Percentiles rank a stretch among this genome's conserved stretches.
These are phyloP conservation scores for Punica granatum DNA, from an alignment of 345 rosid species.

Conservation along the genomic window DNA sequence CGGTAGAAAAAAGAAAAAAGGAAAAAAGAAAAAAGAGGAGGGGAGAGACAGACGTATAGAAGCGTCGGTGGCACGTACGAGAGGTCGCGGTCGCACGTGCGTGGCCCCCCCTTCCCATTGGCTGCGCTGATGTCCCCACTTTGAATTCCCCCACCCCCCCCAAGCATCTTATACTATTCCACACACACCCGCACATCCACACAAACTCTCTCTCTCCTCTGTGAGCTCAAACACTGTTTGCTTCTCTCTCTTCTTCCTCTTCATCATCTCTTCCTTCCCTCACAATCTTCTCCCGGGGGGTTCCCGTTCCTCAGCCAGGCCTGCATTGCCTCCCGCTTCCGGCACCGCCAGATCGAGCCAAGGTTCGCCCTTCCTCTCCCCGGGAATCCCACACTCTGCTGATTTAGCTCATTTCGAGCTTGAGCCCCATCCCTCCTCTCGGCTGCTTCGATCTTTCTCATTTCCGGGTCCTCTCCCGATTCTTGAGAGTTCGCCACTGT, in stretches of 20 bases:
- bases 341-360: constrained; percentile 1
- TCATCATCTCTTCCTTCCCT: background rate
- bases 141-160: constrained; percentile 12
- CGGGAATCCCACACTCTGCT: background rate
- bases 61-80: constrained; percentile 73
- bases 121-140: constrained; percentile 14
- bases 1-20: background rate
- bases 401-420: background rate
- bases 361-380: background rate
- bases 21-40: background rate
- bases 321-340: background rate
- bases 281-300: constrained; percentile 6
- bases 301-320: background rate
- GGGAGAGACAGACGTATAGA: background rate
- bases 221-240: no score
- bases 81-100: constrained; percentile 30
- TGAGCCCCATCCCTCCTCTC: background rate
- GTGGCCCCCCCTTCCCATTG: constrained; percentile 15
- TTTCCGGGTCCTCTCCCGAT: background rate
- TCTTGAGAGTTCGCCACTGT: background rate
- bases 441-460: background rate
- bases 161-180: constrained; percentile 10
- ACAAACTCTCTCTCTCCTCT: constrained; percentile 6
- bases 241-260: background rate
- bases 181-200: background rate